phyloP scores from a whole-genome alignment of 2,329 filamentous ascomycete genomes.

The Sphaceloma murrayae region DNA sequence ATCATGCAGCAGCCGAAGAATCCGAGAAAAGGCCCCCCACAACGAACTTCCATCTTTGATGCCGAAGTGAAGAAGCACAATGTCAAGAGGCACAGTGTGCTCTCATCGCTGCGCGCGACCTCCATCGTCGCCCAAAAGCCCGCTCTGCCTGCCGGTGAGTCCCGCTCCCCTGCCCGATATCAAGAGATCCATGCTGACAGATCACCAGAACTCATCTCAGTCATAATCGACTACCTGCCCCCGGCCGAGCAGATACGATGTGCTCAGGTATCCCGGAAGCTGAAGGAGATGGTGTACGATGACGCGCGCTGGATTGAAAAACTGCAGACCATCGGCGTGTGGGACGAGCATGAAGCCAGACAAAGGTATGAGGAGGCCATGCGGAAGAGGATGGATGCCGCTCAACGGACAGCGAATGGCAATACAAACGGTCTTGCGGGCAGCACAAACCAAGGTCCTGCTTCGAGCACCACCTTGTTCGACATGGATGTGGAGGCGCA shows the following conservation, averaged over 20 bases:
- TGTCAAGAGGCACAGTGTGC: slow-evolving; percentile 40
- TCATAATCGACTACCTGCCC: slow-evolving; percentile 81
- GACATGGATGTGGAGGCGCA: slow-evolving; percentile 62
- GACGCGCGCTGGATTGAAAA: slow-evolving; percentile 89
- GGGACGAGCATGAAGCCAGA: slow-evolving; percentile 82
- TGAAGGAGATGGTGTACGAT: slow-evolving; percentile 98
- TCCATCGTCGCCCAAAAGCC: slow-evolving; percentile 72
- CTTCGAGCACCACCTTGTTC: slow-evolving; percentile 61
- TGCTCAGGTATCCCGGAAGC: slow-evolving; percentile 70
- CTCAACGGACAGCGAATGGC: slow-evolving; percentile 35
- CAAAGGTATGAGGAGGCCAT: slow-evolving; percentile 65
- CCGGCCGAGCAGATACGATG: slow-evolving; percentile 76
- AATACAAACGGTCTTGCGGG: slow-evolving; percentile 31
- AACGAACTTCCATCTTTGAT: slow-evolving; percentile 14
- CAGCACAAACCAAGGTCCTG: slow-evolving; percentile 26
- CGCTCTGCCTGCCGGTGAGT: slow-evolving; percentile 67
- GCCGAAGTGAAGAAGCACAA: slow-evolving; percentile 14
- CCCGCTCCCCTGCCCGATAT: slow-evolving; percentile 24
- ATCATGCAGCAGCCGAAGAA: slow-evolving; percentile 15
- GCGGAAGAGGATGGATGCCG: slow-evolving; percentile 48
- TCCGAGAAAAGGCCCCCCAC: slow-evolving; percentile 19
- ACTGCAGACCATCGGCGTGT: slow-evolving; percentile 77
- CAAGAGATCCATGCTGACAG: slow-evolving; percentile 15
- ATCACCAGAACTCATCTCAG: slow-evolving; percentile 66
- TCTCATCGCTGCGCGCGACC: slow-evolving; percentile 69